Conservation (phyloP, 2,329 filamentous ascomycete species). For the Rhytidhysteron rufulum region DNA sequence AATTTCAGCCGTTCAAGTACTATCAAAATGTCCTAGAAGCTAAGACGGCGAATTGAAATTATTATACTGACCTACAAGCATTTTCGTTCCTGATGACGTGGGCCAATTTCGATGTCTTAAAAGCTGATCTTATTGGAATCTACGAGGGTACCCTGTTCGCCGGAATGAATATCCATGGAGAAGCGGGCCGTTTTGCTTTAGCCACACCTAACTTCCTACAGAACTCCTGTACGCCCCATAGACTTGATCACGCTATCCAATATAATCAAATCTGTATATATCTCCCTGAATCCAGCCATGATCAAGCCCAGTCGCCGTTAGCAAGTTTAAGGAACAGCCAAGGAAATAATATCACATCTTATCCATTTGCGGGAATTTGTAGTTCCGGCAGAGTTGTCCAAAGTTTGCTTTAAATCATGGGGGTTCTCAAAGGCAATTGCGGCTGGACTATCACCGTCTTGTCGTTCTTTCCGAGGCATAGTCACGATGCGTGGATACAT, state of each 20-base stretch:
- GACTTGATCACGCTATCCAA: conserved; percentile 18
- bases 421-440: background rate
- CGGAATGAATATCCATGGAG: conserved; percentile 23
- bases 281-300: conserved; percentile 1
- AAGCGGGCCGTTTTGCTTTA: conserved; percentile 19
- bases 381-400: background rate
- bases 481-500: conserved; percentile 23
- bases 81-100: conserved; percentile 3
- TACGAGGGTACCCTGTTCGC: conserved; percentile 12
- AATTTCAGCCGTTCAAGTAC: no score
- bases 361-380: background rate
- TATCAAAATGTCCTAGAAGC: no score
- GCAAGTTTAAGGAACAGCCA: conserved; percentile 18
- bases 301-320: conserved; percentile 6
- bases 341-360: conserved; percentile 10
- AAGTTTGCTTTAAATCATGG: background rate
- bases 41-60: no score
- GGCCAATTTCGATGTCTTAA: conserved; percentile 12
- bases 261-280: conserved; percentile 17
- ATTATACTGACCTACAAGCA: no score
- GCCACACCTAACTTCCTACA: conserved; percentile 22
- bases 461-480: conserved; percentile 8
- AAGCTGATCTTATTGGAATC: conserved; percentile 19
- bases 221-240: conserved; percentile 19
- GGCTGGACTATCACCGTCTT: background rate